Percentiles rank a stretch among this genome's conserved stretches.
These are phyloP conservation scores for Penicillium fuscoglaucum DNA, from an alignment of 2,329 filamentous ascomycete genomes.

Conservation along the genomic window DNA sequence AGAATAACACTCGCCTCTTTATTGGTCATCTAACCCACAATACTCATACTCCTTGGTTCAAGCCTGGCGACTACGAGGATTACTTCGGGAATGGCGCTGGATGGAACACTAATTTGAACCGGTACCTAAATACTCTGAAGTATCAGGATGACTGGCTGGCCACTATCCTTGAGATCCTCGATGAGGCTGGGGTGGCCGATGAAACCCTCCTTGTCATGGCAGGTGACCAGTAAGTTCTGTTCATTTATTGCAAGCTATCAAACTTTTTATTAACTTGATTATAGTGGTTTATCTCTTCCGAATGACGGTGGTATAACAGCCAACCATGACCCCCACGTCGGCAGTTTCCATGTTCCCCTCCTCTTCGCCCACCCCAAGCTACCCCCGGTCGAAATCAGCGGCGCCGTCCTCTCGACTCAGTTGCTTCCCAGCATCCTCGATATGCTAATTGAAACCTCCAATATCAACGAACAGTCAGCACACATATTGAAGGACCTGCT, in stretches of 20 bases:
- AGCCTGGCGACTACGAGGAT: conserved; percentile 25
- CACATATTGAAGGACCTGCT: conserved; percentile 42
- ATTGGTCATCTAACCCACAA: conserved; percentile 31
- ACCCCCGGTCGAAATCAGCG: conserved; percentile 22
- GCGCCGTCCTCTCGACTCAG: conserved; percentile 29
- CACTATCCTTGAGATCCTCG: conserved; percentile 27
- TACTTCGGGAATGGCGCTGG: conserved; percentile 16
- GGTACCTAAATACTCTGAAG: conserved; percentile 31
- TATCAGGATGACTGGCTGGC: conserved; percentile 32
- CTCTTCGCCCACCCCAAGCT: conserved; percentile 29
- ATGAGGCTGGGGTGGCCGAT: conserved; percentile 31
- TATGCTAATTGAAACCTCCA: conserved; percentile 45
- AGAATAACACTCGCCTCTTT: conserved; percentile 30
- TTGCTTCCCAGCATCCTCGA: conserved; percentile 52
- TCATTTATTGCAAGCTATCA: too few species aligned
- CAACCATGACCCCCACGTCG: conserved; percentile 30
- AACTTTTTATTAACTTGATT: neutral
- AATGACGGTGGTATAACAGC: conserved; percentile 30
- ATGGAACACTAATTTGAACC: conserved; percentile 25
- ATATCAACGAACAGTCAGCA: conserved; percentile 37
- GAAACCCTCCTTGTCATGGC: conserved; percentile 33
- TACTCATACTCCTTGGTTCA: conserved; percentile 31
- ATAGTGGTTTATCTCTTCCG: conserved; percentile 27
- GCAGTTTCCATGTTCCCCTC: conserved; percentile 30
- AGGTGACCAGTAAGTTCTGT: conserved; percentile 28